Evolutionary conservation across 139 green algal genomes (phyloP), one percentile per base, ranked within the genome.

Genomic region (Chlamydomonas eustigma): DNA sequence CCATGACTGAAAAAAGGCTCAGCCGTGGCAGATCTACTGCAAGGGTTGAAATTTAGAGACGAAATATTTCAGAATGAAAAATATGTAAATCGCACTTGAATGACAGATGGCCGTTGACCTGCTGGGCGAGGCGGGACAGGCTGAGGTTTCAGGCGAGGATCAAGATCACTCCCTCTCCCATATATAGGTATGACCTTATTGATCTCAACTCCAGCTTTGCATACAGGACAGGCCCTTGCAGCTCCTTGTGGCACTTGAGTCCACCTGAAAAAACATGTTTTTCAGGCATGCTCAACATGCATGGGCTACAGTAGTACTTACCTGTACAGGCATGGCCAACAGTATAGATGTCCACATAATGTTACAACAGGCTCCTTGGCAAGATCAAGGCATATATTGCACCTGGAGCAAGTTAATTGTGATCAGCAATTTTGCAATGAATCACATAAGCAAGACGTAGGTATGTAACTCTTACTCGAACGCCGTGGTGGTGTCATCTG

Each of bases 331-430:
- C 94, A 98, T 0, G 90, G 86, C 94, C 94, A 98, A 84, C 94
- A 98, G 79, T 93, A 98, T 0, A 98, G 84, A 78, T 98, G 94
- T 2, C 94, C 94, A 78, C 94, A 98, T 0, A 96, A 82, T 30
- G 94, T 98, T 12, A 98, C 92, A 3, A 98, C 90, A 2, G 94
- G 94, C 51, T 98, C 91, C 37, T 89, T 86, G 0, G 93, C 90
- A 1, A 96, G 50, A 36, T 98, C 95, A 36, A 97, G 83, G 79
- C 94, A 98, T n/a, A 98, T 94, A 79, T 98, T 98, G 86, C 94
- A 98, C 76, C 65, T 72, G 65, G 8, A 6, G 5, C 33, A 6
- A 72, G 52, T 58, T 58, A 58, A 58, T n/a, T n/a, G n/a, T n/a
- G n/a, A n/a, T n/a, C n/a, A n/a, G n/a, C n/a, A n/a, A n/a, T n/a